Conservation (phyloP, 192 early-diverging fungal species). For the Phycomyces nitens region DNA sequence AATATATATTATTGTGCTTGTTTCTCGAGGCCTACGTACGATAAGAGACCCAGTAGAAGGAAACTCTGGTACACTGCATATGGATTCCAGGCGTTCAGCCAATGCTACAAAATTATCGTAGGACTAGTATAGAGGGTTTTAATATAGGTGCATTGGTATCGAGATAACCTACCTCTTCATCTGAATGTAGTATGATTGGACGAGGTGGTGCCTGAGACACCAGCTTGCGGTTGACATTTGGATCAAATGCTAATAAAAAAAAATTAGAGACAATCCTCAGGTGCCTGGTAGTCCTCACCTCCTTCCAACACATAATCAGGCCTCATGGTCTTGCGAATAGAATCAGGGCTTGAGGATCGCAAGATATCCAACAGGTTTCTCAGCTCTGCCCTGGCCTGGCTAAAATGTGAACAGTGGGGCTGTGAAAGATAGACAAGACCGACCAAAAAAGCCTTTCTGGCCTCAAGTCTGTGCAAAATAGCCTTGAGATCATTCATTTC, state of each 20-base stretch:
- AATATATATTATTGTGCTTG: background rate
- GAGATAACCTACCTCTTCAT: slow-evolving; percentile 41
- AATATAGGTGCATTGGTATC: no score
- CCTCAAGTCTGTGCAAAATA: slow-evolving; percentile 18
- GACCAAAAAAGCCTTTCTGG: slow-evolving; percentile 40
- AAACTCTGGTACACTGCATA: slow-evolving; percentile 42
- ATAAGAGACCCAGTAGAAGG: slow-evolving; percentile 40
- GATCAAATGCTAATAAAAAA: slow-evolving; percentile 52
- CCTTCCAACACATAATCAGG: slow-evolving; percentile 40
- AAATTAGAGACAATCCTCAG: no score
- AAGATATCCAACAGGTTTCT: slow-evolving; percentile 8
- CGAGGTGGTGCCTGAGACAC: slow-evolving; percentile 61
- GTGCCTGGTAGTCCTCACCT: slow-evolving; percentile 34
- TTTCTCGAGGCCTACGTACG: slow-evolving; percentile 25
- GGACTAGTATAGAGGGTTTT: slow-evolving; percentile 18
- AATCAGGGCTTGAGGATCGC: slow-evolving; percentile 7
- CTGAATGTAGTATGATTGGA: slow-evolving; percentile 46
- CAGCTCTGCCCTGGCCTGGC: slow-evolving; percentile 32
- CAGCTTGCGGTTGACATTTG: slow-evolving; percentile 57
- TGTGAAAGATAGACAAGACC: slow-evolving; percentile 42
- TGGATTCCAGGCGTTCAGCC: slow-evolving; percentile 31
- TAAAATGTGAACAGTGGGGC: slow-evolving; percentile 39
- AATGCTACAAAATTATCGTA: slow-evolving; percentile 39
- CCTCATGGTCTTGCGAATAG: slow-evolving; percentile 21
- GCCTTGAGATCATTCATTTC: slow-evolving; percentile 11